Evolutionary conservation across 2,329 filamentous ascomycete species (phyloP).

Genomic region (Salinomyces thailandicus): DNA sequence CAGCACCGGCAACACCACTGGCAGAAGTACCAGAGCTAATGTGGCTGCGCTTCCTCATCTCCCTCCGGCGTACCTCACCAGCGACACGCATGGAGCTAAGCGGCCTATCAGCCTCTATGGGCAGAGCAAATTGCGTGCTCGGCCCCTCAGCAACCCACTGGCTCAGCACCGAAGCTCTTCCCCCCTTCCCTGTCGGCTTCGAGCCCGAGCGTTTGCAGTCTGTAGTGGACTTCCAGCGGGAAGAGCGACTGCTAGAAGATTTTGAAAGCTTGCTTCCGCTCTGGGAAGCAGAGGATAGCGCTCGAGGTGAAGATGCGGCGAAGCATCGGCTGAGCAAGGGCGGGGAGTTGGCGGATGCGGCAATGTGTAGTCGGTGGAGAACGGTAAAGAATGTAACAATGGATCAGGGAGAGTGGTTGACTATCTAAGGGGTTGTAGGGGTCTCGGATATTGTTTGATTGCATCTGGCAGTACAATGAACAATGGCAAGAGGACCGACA

Average conservation of each 20-base stretch:
- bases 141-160: constrained; percentile 7
- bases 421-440: constrained; percentile 2
- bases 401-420: constrained; percentile 4
- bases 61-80: not conserved
- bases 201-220: too few species aligned
- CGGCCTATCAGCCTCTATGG: not conserved
- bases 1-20: too few species aligned
- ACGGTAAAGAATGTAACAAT: constrained; percentile 6
- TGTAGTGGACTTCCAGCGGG: constrained; percentile 11
- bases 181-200: too few species aligned
- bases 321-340: constrained; percentile 3
- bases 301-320: constrained; percentile 6
- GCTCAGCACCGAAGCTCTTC: constrained; percentile 11
- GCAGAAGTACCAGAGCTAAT: not conserved
- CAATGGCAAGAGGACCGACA: too few species aligned
- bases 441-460: not conserved
- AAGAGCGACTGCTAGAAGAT: constrained; percentile 14
- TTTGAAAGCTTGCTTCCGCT: constrained; percentile 13
- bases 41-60: not conserved
- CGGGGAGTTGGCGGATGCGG: constrained; percentile 12
- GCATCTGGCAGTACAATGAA: too few species aligned
- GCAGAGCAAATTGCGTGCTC: not conserved
- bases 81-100: not conserved
- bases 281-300: constrained; percentile 14
- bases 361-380: constrained; percentile 15